Evolutionary conservation across 2,329 filamentous ascomycete species (phyloP).

Genomic region (Tricladium varicosporioides): DNA sequence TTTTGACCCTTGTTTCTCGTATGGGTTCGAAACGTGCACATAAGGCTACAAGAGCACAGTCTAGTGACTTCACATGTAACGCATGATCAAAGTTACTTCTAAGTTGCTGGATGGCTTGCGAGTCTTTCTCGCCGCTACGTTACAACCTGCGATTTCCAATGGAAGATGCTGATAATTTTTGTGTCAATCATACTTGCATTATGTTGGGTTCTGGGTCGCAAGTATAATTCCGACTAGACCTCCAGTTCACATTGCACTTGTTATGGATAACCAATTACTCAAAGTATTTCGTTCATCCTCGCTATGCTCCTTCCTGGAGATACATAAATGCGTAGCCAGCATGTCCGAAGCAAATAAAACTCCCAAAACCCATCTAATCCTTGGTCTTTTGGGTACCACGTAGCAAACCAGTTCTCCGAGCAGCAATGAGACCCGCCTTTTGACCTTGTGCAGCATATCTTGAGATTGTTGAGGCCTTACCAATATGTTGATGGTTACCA

Average conservation of each 20-base stretch:
- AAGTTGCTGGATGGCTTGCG: too few relatives aligned
- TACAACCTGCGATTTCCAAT: too few relatives aligned
- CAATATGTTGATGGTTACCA: slow-evolving; percentile 97
- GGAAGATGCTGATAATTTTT: too few relatives aligned
- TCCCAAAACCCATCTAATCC: slow-evolving; percentile 60
- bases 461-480: slow-evolving; percentile 99
- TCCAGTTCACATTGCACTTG: not conserved
- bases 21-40: not conserved
- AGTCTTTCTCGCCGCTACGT: too few relatives aligned
- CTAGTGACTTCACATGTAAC: too few relatives aligned
- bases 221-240: not conserved
- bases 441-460: slow-evolving; percentile 97
- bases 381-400: slow-evolving; percentile 99
- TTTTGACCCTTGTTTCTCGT: not conserved
- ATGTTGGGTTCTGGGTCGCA: too few relatives aligned
- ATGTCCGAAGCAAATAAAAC: slow-evolving; percentile 34
- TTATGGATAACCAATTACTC: not conserved
- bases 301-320: slow-evolving; percentile 33
- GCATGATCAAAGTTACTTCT: too few relatives aligned
- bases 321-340: slow-evolving; percentile 36
- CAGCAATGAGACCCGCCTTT: slow-evolving; percentile 99
- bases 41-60: too few relatives aligned
- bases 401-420: slow-evolving; percentile 98
- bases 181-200: too few relatives aligned
- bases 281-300: slow-evolving; percentile 33